Evolutionary conservation across 331 rosid species (phyloP), one percentile per base, ranked within the genome.

Genomic region (Pyrus hybrid): DNA sequence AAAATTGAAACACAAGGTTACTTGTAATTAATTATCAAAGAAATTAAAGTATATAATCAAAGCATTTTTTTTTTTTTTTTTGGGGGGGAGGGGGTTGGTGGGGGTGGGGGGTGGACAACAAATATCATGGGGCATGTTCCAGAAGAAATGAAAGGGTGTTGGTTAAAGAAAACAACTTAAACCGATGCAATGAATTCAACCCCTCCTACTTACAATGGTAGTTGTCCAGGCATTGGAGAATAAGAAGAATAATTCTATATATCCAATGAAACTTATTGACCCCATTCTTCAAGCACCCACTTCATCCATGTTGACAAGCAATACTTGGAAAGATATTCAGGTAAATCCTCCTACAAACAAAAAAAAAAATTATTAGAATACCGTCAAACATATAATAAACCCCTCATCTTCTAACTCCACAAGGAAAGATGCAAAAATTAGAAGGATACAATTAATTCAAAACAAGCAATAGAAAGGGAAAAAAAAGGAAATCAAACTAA

Each of bases 271-370:
- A 63, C 35, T 77, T 49, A 75, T 45, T 54, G 62, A 41, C 66
- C 83, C 80, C 87, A 73, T 72, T 77, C 70, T 60, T 75, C 77
- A 45, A 87, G 85, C 61, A 86, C 45, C 93, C 95, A 87, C 76
- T 75, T 77, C 84, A 90, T 88, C 98, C 98, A 94, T 63, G 74
- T 91, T 7, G 86, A 86, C 79, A 91, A 80, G 84, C 91, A 87
- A 49, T 87, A 84, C 77, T 76, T 86, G 13, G 93, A 91, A 76
- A 91, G 86, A 86, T 86, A 84, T 71, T 90, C 95, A 0, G 98
- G 96, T 76, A 94, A 83, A 87, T 94, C 98, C 67, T 54, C 93
- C 98, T 93, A 78, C 28, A 87, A 74, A 84, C n/a, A n/a, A n/a
- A 88, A 51, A 78, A 22, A 72, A 77, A 65, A 74, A 70, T 17